A percentile compares a stretch with the other conserved stretches of the same genome.
Evolutionary conservation across 2,329 filamentous ascomycete species (phyloP).

Genomic region (Aureobasidium sp.): DNA sequence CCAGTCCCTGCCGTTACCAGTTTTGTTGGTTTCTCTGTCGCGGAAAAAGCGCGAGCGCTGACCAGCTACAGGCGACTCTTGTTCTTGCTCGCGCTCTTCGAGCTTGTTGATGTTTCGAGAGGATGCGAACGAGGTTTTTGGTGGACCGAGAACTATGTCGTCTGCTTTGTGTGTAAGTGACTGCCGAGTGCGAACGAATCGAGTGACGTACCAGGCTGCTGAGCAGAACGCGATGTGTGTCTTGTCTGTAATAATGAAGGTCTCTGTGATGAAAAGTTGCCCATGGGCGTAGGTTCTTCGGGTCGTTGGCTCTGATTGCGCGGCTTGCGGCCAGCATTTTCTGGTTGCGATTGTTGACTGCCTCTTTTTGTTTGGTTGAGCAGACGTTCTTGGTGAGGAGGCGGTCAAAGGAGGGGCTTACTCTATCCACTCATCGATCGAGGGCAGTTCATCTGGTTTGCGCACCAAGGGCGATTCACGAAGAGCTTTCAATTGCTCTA

Average conservation of each 20-base stretch:
- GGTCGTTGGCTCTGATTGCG: constrained; percentile 17
- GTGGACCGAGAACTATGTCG: constrained; percentile 78
- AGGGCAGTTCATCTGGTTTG: constrained; percentile 72
- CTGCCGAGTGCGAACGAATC: not conserved
- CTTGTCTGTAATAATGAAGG: constrained; percentile 27
- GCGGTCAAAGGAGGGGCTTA: constrained; percentile 35
- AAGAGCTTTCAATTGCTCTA: constrained; percentile 68
- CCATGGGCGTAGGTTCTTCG: constrained; percentile 29
- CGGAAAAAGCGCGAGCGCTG: constrained; percentile 35
- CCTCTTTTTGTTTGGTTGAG: constrained; percentile 17
- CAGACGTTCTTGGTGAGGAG: not conserved
- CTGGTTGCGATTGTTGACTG: constrained; percentile 13
- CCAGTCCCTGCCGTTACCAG: constrained; percentile 34
- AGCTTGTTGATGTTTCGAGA: constrained; percentile 49
- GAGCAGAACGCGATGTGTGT: constrained; percentile 17
- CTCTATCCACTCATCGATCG: constrained; percentile 96
- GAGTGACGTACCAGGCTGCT: constrained; percentile 8
- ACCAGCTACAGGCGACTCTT: constrained; percentile 31
- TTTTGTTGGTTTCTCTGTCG: constrained; percentile 36
- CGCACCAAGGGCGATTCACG: constrained; percentile 74
- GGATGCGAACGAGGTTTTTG: constrained; percentile 75
- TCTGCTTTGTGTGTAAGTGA: constrained; percentile 40
- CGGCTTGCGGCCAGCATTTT: constrained; percentile 15
- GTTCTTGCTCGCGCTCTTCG: constrained; percentile 32
- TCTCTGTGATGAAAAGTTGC: constrained; percentile 30